These are phyloP conservation scores for Begonia fuchsioides DNA, from an alignment of 306 rosid genomes.

Conservation along the genomic window DNA sequence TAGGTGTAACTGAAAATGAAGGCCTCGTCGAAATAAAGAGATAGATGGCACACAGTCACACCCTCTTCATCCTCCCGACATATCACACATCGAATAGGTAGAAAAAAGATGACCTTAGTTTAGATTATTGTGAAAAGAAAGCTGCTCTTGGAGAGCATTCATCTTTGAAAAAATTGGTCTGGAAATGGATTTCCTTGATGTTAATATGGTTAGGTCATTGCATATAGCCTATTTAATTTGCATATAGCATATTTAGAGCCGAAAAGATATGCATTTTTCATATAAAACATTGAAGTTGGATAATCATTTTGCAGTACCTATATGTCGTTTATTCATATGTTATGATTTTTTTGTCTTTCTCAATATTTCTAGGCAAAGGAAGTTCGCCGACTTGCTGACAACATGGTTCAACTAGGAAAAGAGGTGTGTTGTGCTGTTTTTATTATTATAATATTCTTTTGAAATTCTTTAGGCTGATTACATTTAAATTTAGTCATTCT, in stretches of 20 bases:
- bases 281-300: not conserved
- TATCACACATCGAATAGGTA: too few relatives aligned
- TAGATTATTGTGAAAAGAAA: too few relatives aligned
- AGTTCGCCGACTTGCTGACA: conserved; percentile 71
- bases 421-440: conserved; percentile 20
- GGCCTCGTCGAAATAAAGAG: too few relatives aligned
- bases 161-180: too few relatives aligned
- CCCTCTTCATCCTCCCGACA: too few relatives aligned
- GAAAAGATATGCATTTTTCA: not conserved
- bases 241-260: not conserved
- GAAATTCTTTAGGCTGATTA: not conserved
- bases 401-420: conserved; percentile 89
- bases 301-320: not conserved
- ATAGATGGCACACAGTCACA: too few relatives aligned
- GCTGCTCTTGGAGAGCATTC: too few relatives aligned
- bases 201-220: not conserved
- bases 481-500: not conserved
- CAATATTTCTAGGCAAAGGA: conserved; percentile 59
- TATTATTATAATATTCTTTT: conserved; percentile 2
- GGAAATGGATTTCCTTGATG: too few relatives aligned
- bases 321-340: not conserved
- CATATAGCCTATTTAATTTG: not conserved
- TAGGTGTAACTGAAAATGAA: too few relatives aligned
- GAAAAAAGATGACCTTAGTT: too few relatives aligned
- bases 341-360: not conserved